These are phyloP conservation scores for Bacidia rubella DNA, from an alignment of 495 filamentous ascomycete species.

Conservation along the genomic window DNA sequence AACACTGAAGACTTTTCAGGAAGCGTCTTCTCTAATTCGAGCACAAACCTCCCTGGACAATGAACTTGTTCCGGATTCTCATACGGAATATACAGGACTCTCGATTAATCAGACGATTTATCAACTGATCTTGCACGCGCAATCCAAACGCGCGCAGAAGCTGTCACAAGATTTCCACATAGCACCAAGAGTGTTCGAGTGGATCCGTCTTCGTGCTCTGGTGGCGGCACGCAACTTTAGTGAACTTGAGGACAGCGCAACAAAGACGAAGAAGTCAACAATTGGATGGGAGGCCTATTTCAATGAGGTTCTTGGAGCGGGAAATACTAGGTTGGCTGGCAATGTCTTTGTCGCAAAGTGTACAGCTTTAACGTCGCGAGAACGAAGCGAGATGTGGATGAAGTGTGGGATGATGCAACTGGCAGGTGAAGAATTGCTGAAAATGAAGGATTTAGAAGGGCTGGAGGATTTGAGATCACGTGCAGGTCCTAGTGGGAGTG, in stretches of 20 bases:
- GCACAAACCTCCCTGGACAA: conserved; percentile 75
- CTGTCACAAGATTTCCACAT: conserved; percentile 86
- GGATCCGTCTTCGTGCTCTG: conserved; percentile 78
- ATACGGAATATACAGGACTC: conserved; percentile 60
- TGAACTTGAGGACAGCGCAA: conserved; percentile 67
- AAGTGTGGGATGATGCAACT: conserved; percentile 86
- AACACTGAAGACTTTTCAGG: conserved; percentile 61
- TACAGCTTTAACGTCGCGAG: conserved; percentile 43
- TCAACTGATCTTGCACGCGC: conserved; percentile 60
- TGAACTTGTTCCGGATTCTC: conserved; percentile 44
- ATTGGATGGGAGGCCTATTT: conserved; percentile 99
- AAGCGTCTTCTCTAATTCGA: conserved; percentile 64
- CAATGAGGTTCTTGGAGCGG: conserved; percentile 75
- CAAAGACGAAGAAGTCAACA: conserved; percentile 54
- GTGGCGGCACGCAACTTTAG: conserved; percentile 82
- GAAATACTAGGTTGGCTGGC: conserved; percentile 76
- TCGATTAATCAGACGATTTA: conserved; percentile 84
- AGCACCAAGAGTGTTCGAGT: conserved; percentile 77
- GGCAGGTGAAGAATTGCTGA: conserved; percentile 84
- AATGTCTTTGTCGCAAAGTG: conserved; percentile 75
- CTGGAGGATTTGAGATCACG: conserved; percentile 45
- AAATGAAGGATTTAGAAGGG: conserved; percentile 59
- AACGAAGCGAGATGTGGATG: conserved; percentile 83
- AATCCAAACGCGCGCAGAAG: conserved; percentile 68
- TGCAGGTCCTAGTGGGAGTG: conserved; percentile 39